Conservation (phyloP, 2,329 filamentous ascomycete species). For the Exophiala alcalophila region DNA sequence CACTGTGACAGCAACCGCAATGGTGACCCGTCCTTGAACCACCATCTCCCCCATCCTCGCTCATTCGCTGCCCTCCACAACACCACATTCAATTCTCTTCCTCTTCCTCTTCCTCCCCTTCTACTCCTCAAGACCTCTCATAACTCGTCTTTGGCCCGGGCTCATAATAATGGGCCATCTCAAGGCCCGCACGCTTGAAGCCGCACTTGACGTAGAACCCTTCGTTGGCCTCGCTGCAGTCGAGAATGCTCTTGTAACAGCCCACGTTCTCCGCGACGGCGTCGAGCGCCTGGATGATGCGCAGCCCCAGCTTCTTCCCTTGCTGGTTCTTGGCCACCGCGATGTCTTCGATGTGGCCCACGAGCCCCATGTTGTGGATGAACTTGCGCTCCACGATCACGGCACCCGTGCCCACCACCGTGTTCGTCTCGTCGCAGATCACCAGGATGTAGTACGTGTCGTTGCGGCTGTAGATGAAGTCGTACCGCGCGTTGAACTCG, state of each 20-base stretch:
- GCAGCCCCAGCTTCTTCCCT: constrained; percentile 90
- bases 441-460: constrained; percentile 84
- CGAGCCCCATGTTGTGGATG: constrained; percentile 54
- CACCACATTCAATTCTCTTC: neutral
- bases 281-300: constrained; percentile 91
- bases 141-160: constrained; percentile 13
- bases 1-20: too few species aligned
- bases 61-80: neutral
- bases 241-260: constrained; percentile 95
- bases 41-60: too few species aligned
- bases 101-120: neutral
- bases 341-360: constrained; percentile 97
- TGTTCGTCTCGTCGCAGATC: constrained; percentile 67
- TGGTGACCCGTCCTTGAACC: too few species aligned
- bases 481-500: constrained; percentile 74
- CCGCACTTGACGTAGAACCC: constrained; percentile 98
- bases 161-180: constrained; percentile 93
- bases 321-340: constrained; percentile 93
- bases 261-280: constrained; percentile 81
- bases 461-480: constrained; percentile 71
- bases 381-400: constrained; percentile 87
- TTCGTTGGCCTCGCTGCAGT: constrained; percentile 94
- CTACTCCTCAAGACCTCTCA: constrained; percentile 6
- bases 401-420: constrained; percentile 85
- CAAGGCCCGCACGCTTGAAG: constrained; percentile 83